Evolutionary conservation across 139 green algal species (phyloP).

Genomic region (Yamagishiella unicocca): DNA sequence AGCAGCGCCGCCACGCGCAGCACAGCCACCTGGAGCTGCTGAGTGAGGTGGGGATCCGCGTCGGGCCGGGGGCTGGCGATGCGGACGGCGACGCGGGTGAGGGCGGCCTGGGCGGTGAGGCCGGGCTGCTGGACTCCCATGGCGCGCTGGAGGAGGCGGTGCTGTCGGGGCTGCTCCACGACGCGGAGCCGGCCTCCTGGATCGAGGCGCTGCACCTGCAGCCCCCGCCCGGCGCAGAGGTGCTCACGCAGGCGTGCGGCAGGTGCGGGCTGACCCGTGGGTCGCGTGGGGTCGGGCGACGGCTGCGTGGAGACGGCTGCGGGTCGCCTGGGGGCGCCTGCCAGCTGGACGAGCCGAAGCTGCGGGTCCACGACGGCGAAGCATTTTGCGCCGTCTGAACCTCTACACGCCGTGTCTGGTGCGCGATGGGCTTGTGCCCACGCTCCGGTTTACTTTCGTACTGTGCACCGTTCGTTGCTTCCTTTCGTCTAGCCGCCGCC

Average conservation of each 20-base stretch:
- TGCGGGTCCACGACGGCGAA: too few species aligned
- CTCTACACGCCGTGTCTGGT: too few species aligned
- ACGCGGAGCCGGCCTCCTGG: conserved; percentile 27
- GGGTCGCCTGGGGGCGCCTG: too few species aligned
- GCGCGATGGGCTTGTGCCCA: too few species aligned
- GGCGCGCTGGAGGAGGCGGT: conserved; percentile 39
- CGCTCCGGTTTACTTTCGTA: too few species aligned
- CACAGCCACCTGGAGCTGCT: neutral
- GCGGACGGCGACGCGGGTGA: neutral
- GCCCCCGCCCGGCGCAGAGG: conserved; percentile 36
- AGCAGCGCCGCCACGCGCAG: neutral
- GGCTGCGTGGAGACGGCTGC: neutral
- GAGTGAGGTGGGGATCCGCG: neutral
- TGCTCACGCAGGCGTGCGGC: conserved; percentile 50
- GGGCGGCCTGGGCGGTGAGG: neutral
- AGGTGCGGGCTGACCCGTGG: too few species aligned
- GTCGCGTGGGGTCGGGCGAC: too few species aligned
- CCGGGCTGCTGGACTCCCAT: neutral
- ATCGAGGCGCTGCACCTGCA: conserved; percentile 46
- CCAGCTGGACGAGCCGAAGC: too few species aligned
- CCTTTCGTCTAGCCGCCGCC: too few species aligned
- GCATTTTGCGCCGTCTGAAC: too few species aligned
- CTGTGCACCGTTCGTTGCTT: too few species aligned
- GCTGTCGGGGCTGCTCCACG: conserved; percentile 13
- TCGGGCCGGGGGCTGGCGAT: neutral